Base-by-base conservation (phyloP, 208 protist species). In the Leishmania tropica region DNA sequence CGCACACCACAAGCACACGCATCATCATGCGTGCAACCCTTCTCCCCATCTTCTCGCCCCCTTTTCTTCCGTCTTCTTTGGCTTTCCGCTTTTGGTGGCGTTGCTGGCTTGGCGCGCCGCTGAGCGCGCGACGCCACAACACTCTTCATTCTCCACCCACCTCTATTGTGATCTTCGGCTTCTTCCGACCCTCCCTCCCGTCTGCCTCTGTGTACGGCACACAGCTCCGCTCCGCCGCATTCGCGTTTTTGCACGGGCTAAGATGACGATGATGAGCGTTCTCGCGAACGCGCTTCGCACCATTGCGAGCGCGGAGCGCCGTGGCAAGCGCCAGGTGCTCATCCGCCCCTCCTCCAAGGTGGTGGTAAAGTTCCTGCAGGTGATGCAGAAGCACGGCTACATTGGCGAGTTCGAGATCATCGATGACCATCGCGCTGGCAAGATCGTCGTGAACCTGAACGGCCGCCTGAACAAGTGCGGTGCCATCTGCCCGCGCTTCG, bases 321-420 rank as follows among this genome's bases (percentile, higher is more conserved):
- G 96, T 80, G 99, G 99, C 88, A 99, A 99, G 97, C 97, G 99
- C 83, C 99, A 99, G 94, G 99, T 99, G 70, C 90, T 99, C 53
- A 95, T 99, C 91, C 94, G 99, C 87, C 99, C 99, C 71, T 97
- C 92, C 75, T 99, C 98, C 83, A 99, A 99, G 95, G 99, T 99
- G 79, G 96, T 99, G 83, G 93, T 99, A 85, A 99, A 99, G 91
- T 99, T 99, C 95, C 95, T 99, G 77, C 92, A 97, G 83, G 99
- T 99, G 80, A 99, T 99, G 99, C 99, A 99, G 98, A 99, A 99
- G 94, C 99, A 99, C 94, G 98, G 99, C 92, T 99, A 99, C 98
- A 99, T 99, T 94, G 99, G 99, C 81, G 99, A 99, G 90, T 99
- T 99, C 90, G 99, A 99, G 94, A 94, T 99, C 91, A 96, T 99